Evolutionary conservation across 768 basidiomycete species (phyloP), one percentile per base, ranked within the genome.

Genomic region (Trichaptum fuscoviolaceum): DNA sequence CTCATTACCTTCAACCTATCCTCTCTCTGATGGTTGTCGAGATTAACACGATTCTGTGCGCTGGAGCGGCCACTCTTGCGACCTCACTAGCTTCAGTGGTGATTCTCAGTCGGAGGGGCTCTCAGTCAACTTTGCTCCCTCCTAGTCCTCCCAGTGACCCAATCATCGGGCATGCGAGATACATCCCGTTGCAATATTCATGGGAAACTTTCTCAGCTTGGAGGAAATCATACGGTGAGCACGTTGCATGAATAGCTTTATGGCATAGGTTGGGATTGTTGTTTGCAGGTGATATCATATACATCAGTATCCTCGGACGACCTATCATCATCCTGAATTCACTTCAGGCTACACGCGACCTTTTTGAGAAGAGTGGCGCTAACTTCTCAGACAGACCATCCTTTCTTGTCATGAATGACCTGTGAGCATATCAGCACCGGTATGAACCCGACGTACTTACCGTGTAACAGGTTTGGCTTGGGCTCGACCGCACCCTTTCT

Each of bases 311-410:
- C 34, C 73, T 79, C 62, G 67, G 69, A 23, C 70, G 71, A 24
- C 69, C 75, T 8, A 67, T 75, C 58, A 36, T 79, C 15, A 69
- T 79, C 17, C 61, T 79, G 34, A 78, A 76, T 66, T 74, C 78
- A 1, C 58, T 71, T 18, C 62, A 69, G 34, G 74, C 73, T 20
- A 77, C 77, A 26, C 69, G 66, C 15, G 78, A 79, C 35, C 72
- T 79, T 18, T 66, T 79, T 63, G 77, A 77, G 64, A 75, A 75
- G 64, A 71, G 74, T 10, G 72, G 75, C 62, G 57, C 66, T 15
- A 75, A 73, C 35, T 78, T 76, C 67, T 76, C 78, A 17, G 76
- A 73, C 67, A 70, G 78, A 1, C 78, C 78, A 5, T 69, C 68
- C 2, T 65, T 77, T 23, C 70, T 75, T 9, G 25, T 61, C 59